A percentile compares a stretch with the other conserved stretches of the same genome.
Evolutionary conservation across 1,139 yeast species (phyloP).

Genomic region (Taphrina communis): DNA sequence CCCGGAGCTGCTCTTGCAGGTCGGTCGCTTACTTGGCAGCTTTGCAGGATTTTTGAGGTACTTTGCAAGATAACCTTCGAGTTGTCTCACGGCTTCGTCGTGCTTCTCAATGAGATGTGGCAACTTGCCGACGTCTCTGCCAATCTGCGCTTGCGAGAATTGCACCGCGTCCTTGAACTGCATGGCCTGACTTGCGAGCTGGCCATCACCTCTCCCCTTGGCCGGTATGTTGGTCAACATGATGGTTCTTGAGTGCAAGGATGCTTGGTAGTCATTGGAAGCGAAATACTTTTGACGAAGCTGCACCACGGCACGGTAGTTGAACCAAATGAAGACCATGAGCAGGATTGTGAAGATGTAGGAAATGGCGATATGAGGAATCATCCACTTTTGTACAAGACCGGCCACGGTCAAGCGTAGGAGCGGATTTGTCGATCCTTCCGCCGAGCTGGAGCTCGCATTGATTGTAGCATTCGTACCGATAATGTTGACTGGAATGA

Average conservation of each 20-base stretch:
- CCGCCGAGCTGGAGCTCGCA: conserved; percentile 6
- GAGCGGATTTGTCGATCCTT: conserved; percentile 39
- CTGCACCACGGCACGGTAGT: conserved; percentile 49
- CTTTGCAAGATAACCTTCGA: conserved; percentile 52
- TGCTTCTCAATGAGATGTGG: conserved; percentile 50
- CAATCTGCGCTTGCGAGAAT: conserved; percentile 51
- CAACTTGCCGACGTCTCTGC: conserved; percentile 50
- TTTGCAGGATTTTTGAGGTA: conserved; percentile 50
- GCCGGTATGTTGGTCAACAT: conserved; percentile 52
- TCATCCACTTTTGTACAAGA: conserved; percentile 50
- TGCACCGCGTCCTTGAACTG: conserved; percentile 45
- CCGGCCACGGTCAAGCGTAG: conserved; percentile 38
- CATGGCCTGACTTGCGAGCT: conserved; percentile 48
- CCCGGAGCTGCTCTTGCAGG: conserved; percentile 37
- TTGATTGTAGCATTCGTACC: conserved; percentile 36
- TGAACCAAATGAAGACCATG: conserved; percentile 50
- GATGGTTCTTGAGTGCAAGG: conserved; percentile 51
- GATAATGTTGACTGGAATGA: conserved; percentile 53
- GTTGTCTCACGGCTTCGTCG: conserved; percentile 47
- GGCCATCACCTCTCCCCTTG: conserved; percentile 48
- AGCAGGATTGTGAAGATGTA: conserved; percentile 50
- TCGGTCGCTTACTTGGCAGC: conserved; percentile 44
- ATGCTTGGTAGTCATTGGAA: conserved; percentile 49
- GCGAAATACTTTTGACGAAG: conserved; percentile 49
- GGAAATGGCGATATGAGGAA: conserved; percentile 52